Percentiles rank a stretch among this genome's conserved stretches.
Conservation (phyloP, 1,284 basidiomycete genomes). For the Dichomitus squalens region DNA sequence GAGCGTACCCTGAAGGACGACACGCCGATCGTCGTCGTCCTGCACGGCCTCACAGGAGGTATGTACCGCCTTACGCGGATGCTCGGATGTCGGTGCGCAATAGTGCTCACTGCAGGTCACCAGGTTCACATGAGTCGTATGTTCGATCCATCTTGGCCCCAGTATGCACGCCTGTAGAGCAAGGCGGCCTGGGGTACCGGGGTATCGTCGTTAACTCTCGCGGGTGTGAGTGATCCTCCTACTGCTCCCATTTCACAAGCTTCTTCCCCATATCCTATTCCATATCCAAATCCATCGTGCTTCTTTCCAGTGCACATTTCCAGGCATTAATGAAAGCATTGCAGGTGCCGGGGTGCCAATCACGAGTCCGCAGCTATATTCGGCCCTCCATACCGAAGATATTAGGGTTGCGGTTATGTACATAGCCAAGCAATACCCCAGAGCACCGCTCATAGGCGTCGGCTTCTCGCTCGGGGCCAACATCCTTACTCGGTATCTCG, state of each 20-base stretch:
- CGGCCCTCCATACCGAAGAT: slow-evolving; percentile 86
- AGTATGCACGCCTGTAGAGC: slow-evolving; percentile 64
- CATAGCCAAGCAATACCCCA: slow-evolving; percentile 75
- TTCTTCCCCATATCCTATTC: background rate
- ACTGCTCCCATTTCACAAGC: slow-evolving; percentile 2
- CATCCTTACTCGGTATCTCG: slow-evolving; percentile 90
- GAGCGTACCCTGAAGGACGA: slow-evolving; percentile 55
- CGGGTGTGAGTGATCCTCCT: slow-evolving; percentile 65
- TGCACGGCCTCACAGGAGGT: slow-evolving; percentile 90
- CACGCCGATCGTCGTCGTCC: slow-evolving; percentile 81
- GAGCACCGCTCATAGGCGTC: slow-evolving; percentile 82
- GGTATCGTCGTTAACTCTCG: slow-evolving; percentile 91
- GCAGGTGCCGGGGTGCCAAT: slow-evolving; percentile 83
- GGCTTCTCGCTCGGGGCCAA: slow-evolving; percentile 96
- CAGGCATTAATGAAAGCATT: slow-evolving; percentile 11
- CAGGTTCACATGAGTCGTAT: slow-evolving; percentile 88
- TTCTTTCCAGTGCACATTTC: background rate
- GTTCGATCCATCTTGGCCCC: slow-evolving; percentile 80
- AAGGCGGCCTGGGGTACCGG: slow-evolving; percentile 86
- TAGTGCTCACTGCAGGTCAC: slow-evolving; percentile 11
- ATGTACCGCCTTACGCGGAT: slow-evolving; percentile 18
- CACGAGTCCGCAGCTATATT: slow-evolving; percentile 83
- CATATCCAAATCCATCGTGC: background rate
- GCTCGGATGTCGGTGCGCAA: slow-evolving; percentile 2
- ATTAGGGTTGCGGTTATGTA: slow-evolving; percentile 81